Percentiles rank a stretch among this genome's conserved stretches.
These are phyloP conservation scores for Triticum monococcum DNA, from an alignment of 176 grass and related monocot genomes.

Conservation along the genomic window DNA sequence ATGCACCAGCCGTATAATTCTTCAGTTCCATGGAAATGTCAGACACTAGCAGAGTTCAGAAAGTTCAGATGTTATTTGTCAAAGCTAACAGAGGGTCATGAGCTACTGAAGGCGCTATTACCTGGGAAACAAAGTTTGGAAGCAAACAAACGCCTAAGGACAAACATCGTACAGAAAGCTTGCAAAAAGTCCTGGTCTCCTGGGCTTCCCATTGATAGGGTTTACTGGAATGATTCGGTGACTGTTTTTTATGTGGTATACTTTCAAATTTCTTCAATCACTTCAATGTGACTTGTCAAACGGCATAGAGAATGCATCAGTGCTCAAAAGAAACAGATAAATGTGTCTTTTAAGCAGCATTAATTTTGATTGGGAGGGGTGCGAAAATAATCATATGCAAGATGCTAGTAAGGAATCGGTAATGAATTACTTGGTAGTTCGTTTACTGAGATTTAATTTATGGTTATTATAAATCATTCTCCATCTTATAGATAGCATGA, in stretches of 20 bases:
- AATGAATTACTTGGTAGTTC: too few relatives aligned
- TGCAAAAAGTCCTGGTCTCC: background rate
- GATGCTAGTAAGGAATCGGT: background rate
- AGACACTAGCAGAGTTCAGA: background rate
- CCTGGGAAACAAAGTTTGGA: background rate
- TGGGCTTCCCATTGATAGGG: background rate
- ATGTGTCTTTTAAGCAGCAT: background rate
- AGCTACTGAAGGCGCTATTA: background rate
- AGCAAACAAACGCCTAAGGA: slow-evolving; percentile 20
- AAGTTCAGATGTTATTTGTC: background rate
- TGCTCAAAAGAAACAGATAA: background rate
- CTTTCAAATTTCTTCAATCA: background rate
- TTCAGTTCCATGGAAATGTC: background rate
- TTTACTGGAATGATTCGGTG: background rate
- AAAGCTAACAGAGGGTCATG: slow-evolving; percentile 4
- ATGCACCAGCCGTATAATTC: slow-evolving; percentile 11
- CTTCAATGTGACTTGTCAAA: background rate
- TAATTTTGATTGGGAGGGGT: background rate
- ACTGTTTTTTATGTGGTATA: background rate
- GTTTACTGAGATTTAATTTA: background rate
- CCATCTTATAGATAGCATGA: background rate
- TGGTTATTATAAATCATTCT: background rate
- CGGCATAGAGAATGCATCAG: background rate
- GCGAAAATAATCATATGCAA: background rate
- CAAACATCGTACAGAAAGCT: slow-evolving; percentile 5